Evolutionary conservation across 495 filamentous ascomycete species (phyloP), one percentile per base, ranked within the genome.

Genomic region (Aspergillus taichungensis): DNA sequence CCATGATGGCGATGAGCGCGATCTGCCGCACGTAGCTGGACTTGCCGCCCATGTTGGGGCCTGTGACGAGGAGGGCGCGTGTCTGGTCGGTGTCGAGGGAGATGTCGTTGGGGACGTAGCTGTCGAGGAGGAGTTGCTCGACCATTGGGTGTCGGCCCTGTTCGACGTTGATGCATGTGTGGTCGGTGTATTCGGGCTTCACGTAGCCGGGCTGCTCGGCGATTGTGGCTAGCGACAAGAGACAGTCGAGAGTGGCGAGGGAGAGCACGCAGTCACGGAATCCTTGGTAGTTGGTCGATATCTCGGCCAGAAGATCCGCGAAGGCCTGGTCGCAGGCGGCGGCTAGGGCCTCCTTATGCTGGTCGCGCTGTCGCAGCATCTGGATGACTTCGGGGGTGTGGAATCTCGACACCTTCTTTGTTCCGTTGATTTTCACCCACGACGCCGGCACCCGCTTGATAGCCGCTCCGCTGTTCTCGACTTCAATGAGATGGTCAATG

Each of bases 11-110:
- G 43, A 97, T 85, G 0, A 99, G 80, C 0, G 92, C 92, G 28
- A 92, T 81, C 53, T 89, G 85, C 40, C 92, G 85, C 3, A 97
- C 90, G 66, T 94, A 99, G 57, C 80, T 86, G 36, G 86, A 92
- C 59, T 99, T 99, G 24, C 92, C 92, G 54, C 94, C 94, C 91
- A 97, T 97, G 72, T 98, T 98, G 10, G 94, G 92, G 5, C 94
- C 94, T 5, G 94, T 97, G 45, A 97, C 81, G 33, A 97, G 80
- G 40, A 95, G 78, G 0, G 86, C 88, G 13, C 82, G 75, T 1
- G 89, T 80, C 6, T 66, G 67, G 12, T 79, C 62, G 10, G 77
- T 68, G 24, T 69, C 59, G 34, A 99, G 79, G 7, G 78, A 60
- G 27, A 87, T 88, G 57, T 84, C 80, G 66, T 97, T 97, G 31